Evolutionary conservation across 495 filamentous ascomycete species (phyloP), one percentile per base, ranked within the genome.

Genomic region (Ascodesmis nigricans): DNA sequence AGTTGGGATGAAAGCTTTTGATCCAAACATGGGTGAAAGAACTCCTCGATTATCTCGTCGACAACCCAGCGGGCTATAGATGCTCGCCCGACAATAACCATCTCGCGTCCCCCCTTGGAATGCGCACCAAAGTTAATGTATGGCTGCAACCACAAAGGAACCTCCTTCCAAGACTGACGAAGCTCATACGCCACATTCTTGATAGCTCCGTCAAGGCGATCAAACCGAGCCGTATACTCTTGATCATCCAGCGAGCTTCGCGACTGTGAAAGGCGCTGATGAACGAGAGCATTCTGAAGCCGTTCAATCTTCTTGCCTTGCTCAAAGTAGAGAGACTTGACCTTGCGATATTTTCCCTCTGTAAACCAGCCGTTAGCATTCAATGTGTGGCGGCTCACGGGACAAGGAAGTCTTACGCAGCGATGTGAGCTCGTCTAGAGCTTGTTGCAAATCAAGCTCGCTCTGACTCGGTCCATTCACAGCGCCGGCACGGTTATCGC

Each of bases 341-440:
- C 87, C 53, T 93, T 93, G 56, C 80, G 80, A 52, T 97, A 97
- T 60, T 97, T 97, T 42, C 67, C 69, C 52, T 79, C 83, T 93
- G 48, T 33, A 43, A 24, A 21, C 16, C 8, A 34, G 17, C 18
- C 26, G 22, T 14, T 7, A 44, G 9, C 17, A 33, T 16, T 20
- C 20, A 22, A 8, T 8, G 15, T 7, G 9, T 37, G 57, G 57
- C 8, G 58, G 56, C 43, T 55, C 56, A 35, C 60, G 61, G 34
- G 48, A 50, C 47, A 55, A 56, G 34, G 61, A 21, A 24, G 58
- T 60, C 50, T 57, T 66, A 45, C 62, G 50, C 65, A 70, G 66
- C 36, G 37, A 51, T 42, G 46, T 40, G 42, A 55, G 45, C 21
- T 47, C 39, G 38, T 56, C 48, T 40, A 55, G 44, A 10, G 17